phyloP scores from a whole-genome alignment of 768 basidiomycete species.

The Suillus plorans region DNA sequence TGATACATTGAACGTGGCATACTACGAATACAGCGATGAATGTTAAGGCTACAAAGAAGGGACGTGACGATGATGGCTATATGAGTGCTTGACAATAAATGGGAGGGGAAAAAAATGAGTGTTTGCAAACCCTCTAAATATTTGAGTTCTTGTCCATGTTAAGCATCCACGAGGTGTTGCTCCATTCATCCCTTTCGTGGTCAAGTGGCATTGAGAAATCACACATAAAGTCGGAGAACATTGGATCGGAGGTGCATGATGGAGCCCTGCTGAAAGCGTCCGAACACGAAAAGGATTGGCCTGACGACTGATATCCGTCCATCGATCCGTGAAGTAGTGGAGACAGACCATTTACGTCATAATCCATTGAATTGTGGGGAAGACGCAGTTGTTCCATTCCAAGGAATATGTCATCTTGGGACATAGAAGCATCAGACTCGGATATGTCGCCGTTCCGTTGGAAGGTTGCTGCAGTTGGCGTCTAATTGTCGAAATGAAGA shows the following conservation, averaged over 20 bases:
- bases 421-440: neutral
- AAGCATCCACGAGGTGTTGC: neutral
- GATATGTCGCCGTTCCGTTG: conserved; percentile 2
- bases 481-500: conserved; percentile 18
- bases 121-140: neutral
- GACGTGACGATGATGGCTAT: neutral
- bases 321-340: neutral
- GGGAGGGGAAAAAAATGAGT: neutral
- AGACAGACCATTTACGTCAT: neutral
- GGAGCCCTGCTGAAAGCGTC: neutral
- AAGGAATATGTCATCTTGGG: neutral
- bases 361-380: neutral
- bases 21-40: neutral
- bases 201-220: neutral
- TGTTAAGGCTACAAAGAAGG: neutral
- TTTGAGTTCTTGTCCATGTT: neutral
- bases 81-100: neutral
- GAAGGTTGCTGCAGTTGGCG: conserved; percentile 25
- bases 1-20: neutral
- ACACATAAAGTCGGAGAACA: neutral
- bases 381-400: conserved; percentile 8
- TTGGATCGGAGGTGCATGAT: neutral
- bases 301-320: neutral
- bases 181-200: neutral
- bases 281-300: neutral